Percentiles rank a stretch among this genome's conserved stretches.
Conservation (phyloP, 805 yeast genomes). For the Cyberlindnera amylophila region DNA sequence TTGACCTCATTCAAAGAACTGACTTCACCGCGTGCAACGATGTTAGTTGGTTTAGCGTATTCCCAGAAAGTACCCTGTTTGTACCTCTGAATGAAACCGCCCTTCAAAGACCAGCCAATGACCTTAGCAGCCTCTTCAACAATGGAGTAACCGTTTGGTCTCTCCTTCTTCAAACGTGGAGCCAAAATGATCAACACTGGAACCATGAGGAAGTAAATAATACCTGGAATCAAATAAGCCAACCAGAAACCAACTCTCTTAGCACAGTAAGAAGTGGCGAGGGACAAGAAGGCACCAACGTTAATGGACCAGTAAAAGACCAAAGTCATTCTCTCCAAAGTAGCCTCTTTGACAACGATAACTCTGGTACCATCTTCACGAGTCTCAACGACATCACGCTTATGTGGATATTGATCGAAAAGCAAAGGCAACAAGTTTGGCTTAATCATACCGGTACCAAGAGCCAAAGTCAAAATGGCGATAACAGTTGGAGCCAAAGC, state of each 20-base stretch:
- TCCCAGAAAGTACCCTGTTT: conserved; percentile 44
- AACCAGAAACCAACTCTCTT: conserved; percentile 65
- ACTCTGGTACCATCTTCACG: conserved; percentile 63
- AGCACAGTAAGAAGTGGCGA: conserved; percentile 77
- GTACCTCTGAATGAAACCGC: conserved; percentile 41
- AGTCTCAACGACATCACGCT: conserved; percentile 54
- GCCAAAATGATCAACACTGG: conserved; percentile 38
- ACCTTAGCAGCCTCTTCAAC: conserved; percentile 42
- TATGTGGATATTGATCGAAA: conserved; percentile 69
- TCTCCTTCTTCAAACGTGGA: conserved; percentile 27
- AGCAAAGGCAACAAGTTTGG: conserved; percentile 66
- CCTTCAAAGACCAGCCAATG: conserved; percentile 35
- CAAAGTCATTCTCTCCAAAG: conserved; percentile 73
- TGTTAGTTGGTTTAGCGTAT: conserved; percentile 53
- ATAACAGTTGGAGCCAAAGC: conserved; percentile 58
- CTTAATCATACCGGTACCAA: conserved; percentile 81
- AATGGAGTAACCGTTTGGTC: conserved; percentile 36
- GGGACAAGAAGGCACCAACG: conserved; percentile 68
- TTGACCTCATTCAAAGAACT: conserved; percentile 14
- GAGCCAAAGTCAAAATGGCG: conserved; percentile 49
- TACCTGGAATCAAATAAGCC: conserved; percentile 67
- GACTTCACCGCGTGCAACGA: conserved; percentile 40
- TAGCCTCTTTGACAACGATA: conserved; percentile 63
- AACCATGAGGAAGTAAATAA: conserved; percentile 52
- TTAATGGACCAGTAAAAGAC: conserved; percentile 74